Percentiles rank a stretch among this genome's conserved stretches.
phyloP scores from a whole-genome alignment of 768 basidiomycete species.

The Suillus hirtellus region DNA sequence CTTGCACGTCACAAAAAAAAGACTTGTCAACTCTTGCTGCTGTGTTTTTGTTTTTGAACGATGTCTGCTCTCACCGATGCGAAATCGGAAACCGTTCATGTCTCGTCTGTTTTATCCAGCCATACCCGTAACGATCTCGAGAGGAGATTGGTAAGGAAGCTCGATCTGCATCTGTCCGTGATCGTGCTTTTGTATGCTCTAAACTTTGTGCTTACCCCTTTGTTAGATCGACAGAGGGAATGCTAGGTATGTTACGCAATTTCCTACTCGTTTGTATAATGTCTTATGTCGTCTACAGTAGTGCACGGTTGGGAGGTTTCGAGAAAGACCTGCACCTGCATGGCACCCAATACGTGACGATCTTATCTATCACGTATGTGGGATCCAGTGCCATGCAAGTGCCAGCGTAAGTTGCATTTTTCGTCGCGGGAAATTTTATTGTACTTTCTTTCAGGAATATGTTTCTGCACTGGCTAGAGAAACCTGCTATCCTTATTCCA shows the following conservation, averaged over 20 bases:
- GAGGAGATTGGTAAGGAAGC: slow-evolving; percentile 5
- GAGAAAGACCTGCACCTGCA: slow-evolving; percentile 59
- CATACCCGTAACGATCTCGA: neutral
- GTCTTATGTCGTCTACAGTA: slow-evolving; percentile 8
- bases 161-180: slow-evolving; percentile 6
- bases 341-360: slow-evolving; percentile 60
- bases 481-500: slow-evolving; percentile 64
- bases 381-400: slow-evolving; percentile 75
- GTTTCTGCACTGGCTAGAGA: slow-evolving; percentile 61
- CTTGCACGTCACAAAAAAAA: neutral
- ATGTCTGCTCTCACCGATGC: neutral
- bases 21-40: neutral
- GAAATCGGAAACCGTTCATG: neutral
- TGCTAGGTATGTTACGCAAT: neutral
- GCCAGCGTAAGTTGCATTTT: slow-evolving; percentile 50
- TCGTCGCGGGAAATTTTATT: slow-evolving; percentile 1
- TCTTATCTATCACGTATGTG: slow-evolving; percentile 63
- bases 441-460: slow-evolving; percentile 51
- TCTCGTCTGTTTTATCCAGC: neutral
- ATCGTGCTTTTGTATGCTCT: slow-evolving; percentile 4
- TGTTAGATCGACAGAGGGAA: slow-evolving; percentile 8
- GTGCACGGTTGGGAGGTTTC: slow-evolving; percentile 64
- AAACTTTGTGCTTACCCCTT: neutral
- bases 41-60: neutral
- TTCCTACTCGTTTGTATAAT: too few relatives aligned